Conservation (phyloP, 345 rosid species). For the Carallia pectinifolia region DNA sequence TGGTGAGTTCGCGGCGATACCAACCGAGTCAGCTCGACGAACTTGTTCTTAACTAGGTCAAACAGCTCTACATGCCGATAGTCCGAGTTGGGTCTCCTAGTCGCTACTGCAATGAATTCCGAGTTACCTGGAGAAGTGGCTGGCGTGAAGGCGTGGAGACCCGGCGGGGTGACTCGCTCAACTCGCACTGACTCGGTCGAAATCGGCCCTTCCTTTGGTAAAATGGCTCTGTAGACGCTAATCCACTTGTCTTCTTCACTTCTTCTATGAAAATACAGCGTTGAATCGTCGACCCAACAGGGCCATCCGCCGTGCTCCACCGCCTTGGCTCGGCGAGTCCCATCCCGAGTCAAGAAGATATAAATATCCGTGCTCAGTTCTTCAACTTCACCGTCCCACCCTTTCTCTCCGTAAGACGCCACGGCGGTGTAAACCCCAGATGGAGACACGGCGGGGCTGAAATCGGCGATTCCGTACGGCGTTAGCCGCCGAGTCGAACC, state of each 20-base stretch:
- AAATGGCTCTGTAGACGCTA: conserved; percentile 59
- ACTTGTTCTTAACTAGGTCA: conserved; percentile 50
- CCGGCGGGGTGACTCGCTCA: conserved; percentile 73
- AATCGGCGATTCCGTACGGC: conserved; percentile 66
- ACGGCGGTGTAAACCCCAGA: conserved; percentile 71
- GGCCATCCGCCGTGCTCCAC: conserved; percentile 93
- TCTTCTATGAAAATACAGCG: conserved; percentile 68
- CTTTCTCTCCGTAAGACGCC: conserved; percentile 65
- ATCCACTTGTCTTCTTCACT: conserved; percentile 67
- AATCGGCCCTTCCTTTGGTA: conserved; percentile 36
- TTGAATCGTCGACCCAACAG: conserved; percentile 74
- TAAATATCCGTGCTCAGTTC: conserved; percentile 74
- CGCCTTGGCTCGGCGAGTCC: conserved; percentile 63
- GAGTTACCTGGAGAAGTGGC: conserved; percentile 78
- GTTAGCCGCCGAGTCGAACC: conserved; percentile 67
- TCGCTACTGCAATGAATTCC: conserved; percentile 71
- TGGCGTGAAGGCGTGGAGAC: conserved; percentile 87
- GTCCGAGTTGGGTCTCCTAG: conserved; percentile 54
- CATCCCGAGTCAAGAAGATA: conserved; percentile 70
- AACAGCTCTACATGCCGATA: conserved; percentile 83
- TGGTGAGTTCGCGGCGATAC: conserved; percentile 73
- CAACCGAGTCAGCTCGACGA: conserved; percentile 60
- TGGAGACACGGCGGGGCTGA: conserved; percentile 81
- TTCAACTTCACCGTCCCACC: conserved; percentile 77
- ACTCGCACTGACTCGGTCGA: conserved; percentile 43